Conservation (phyloP, 805 yeast genomes). For the Kuraishia floccosa region DNA sequence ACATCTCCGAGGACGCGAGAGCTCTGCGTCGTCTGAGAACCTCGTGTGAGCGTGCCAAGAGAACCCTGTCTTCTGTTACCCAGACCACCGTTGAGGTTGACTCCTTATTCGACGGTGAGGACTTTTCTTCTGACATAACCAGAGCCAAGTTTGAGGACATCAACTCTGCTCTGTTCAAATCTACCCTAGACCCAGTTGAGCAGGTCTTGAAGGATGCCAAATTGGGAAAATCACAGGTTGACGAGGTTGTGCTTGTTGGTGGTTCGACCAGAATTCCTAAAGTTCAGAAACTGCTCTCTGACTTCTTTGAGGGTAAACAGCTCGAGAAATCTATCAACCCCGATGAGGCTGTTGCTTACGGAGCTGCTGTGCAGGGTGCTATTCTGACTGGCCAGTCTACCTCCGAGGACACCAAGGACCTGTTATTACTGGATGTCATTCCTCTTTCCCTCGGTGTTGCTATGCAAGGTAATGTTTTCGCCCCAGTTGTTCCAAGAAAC, state of each 20-base stretch:
- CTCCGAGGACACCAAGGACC: slow-evolving; percentile 90
- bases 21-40: slow-evolving; percentile 98
- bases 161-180: slow-evolving; percentile 86
- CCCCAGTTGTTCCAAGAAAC: slow-evolving; percentile 98
- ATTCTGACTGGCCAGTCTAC: slow-evolving; percentile 81
- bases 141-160: slow-evolving; percentile 98
- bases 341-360: slow-evolving; percentile 98
- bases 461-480: slow-evolving; percentile 98
- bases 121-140: slow-evolving; percentile 85
- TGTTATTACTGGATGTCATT: slow-evolving; percentile 81
- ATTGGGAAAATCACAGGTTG: slow-evolving; percentile 72
- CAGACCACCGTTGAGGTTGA: slow-evolving; percentile 96
- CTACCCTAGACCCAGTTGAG: slow-evolving; percentile 90
- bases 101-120: slow-evolving; percentile 91
- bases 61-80: slow-evolving; percentile 93
- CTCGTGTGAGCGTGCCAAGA: slow-evolving; percentile 98
- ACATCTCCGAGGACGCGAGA: slow-evolving; percentile 84
- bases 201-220: slow-evolving; percentile 81
- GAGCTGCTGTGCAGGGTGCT: slow-evolving; percentile 99
- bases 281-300: slow-evolving; percentile 89
- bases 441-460: slow-evolving; percentile 96
- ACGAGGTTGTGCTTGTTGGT: slow-evolving; percentile 95
- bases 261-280: slow-evolving; percentile 99
- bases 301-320: slow-evolving; percentile 94
- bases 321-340: slow-evolving; percentile 96